Conservation (phyloP, 2,329 filamentous ascomycete species). For the Trichothecium sympodiale region DNA sequence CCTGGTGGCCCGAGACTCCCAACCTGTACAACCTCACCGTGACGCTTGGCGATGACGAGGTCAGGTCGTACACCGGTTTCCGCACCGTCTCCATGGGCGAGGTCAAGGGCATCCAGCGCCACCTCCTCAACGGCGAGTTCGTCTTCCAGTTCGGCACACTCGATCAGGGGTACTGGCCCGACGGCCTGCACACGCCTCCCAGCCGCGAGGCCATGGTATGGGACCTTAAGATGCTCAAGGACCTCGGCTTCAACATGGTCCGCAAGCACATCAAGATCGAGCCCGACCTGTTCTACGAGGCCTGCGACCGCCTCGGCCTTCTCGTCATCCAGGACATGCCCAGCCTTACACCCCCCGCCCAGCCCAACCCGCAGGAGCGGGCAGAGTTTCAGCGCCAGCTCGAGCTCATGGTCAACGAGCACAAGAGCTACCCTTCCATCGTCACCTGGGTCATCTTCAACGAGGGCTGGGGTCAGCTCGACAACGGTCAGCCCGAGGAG, state of each 20-base stretch:
- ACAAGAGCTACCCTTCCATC: conserved; percentile 54
- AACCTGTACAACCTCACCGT: conserved; percentile 54
- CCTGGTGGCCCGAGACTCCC: conserved; percentile 56
- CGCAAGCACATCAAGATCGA: conserved; percentile 66
- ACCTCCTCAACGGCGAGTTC: conserved; percentile 58
- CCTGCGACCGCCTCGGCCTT: conserved; percentile 54
- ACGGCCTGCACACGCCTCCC: conserved; percentile 55
- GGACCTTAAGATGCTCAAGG: conserved; percentile 53
- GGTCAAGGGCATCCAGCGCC: conserved; percentile 47
- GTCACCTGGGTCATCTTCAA: conserved; percentile 62
- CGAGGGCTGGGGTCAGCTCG: conserved; percentile 58
- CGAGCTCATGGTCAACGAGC: conserved; percentile 48
- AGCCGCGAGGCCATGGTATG: conserved; percentile 57
- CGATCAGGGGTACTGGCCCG: conserved; percentile 63
- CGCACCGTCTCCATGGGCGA: conserved; percentile 47
- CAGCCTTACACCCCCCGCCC: conserved; percentile 30
- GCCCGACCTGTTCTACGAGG: conserved; percentile 54
- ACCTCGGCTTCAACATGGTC: conserved; percentile 57
- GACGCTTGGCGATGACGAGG: conserved; percentile 35
- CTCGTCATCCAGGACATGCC: conserved; percentile 66
- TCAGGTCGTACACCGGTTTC: conserved; percentile 59
- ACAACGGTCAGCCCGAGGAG: conserved; percentile 40
- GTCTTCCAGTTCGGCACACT: conserved; percentile 57
- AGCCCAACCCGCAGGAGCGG: conserved; percentile 38
- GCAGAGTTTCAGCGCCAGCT: conserved; percentile 55